Conservation (phyloP, 441 rosid genomes). For the Populus hybrid region DNA sequence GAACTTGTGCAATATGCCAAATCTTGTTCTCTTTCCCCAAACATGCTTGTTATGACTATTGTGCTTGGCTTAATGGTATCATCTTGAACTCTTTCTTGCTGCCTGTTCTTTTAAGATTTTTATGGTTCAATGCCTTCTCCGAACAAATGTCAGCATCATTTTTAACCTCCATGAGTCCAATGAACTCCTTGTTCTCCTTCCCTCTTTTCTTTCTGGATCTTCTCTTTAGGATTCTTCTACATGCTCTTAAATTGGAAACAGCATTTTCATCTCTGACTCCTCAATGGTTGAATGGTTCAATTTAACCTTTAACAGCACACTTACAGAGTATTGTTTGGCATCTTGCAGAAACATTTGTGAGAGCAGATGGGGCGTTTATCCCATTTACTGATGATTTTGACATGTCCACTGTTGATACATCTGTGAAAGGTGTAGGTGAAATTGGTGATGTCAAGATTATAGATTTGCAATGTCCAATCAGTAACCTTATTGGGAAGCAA, state of each 20-base stretch:
- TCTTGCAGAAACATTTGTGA: slow-evolving; percentile 90
- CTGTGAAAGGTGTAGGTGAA: slow-evolving; percentile 78
- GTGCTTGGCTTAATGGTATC: not conserved
- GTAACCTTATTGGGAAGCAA: slow-evolving; percentile 76
- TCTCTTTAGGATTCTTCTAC: not conserved
- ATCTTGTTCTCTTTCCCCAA: not conserved
- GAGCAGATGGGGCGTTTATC: slow-evolving; percentile 97
- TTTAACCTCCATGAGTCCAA: not conserved
- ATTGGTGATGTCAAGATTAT: slow-evolving; percentile 66
- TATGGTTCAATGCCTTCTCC: not conserved
- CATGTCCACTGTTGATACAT: slow-evolving; percentile 60
- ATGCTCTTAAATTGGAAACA: not conserved
- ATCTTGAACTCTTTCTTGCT: not conserved
- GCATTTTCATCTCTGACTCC: not conserved
- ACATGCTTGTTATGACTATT: not conserved
- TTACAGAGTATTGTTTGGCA: slow-evolving; percentile 16
- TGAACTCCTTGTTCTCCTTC: not conserved
- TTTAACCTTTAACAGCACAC: not conserved
- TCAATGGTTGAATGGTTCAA: not conserved
- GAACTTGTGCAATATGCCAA: no score
- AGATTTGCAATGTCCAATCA: slow-evolving; percentile 83
- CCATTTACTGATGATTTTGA: slow-evolving; percentile 87
- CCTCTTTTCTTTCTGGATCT: not conserved
- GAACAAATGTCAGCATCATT: not conserved
- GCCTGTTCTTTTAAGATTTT: not conserved